Percentiles rank a stretch among this genome's conserved stretches.
Conservation (phyloP, 164 flowering plant species). For the Vitis rupestris region DNA sequence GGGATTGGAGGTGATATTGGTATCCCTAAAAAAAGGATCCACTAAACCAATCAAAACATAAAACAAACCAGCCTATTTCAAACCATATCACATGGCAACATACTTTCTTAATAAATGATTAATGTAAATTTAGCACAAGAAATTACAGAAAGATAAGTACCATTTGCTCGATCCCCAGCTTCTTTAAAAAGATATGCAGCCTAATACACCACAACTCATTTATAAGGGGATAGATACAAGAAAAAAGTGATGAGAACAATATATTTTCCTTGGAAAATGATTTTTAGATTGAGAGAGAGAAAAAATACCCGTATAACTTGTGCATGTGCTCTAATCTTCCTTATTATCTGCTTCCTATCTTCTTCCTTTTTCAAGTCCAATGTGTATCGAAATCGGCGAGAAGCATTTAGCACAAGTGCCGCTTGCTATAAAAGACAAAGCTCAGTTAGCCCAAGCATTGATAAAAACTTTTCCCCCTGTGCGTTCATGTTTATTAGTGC, state of each 20-base stretch:
- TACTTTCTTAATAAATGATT: not conserved
- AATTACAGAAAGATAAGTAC: constrained; percentile 27
- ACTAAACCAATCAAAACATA: not conserved
- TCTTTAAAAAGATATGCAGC: constrained; percentile 86
- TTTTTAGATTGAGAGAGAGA: not conserved
- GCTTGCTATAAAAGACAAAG: constrained; percentile 65
- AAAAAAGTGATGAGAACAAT: not conserved
- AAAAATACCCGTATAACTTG: constrained; percentile 78
- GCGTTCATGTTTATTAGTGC: not conserved
- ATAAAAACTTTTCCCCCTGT: not conserved
- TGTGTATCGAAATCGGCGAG: constrained; percentile 94
- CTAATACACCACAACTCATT: constrained; percentile 32
- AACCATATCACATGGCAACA: not conserved
- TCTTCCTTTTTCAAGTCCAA: constrained; percentile 86
- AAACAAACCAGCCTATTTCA: not conserved
- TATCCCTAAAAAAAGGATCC: constrained; percentile 24
- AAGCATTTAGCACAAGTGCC: constrained; percentile 96
- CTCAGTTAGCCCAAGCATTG: constrained; percentile 1
- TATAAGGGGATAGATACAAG: constrained; percentile 2
- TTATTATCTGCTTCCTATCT: constrained; percentile 60
- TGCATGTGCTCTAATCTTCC: constrained; percentile 87
- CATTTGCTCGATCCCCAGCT: constrained; percentile 49
- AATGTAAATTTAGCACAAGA: not conserved
- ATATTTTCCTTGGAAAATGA: not conserved
- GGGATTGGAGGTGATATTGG: constrained; percentile 20